Base-by-base conservation (phyloP, 345 rosid genomes). In the Salix dunnii region DNA sequence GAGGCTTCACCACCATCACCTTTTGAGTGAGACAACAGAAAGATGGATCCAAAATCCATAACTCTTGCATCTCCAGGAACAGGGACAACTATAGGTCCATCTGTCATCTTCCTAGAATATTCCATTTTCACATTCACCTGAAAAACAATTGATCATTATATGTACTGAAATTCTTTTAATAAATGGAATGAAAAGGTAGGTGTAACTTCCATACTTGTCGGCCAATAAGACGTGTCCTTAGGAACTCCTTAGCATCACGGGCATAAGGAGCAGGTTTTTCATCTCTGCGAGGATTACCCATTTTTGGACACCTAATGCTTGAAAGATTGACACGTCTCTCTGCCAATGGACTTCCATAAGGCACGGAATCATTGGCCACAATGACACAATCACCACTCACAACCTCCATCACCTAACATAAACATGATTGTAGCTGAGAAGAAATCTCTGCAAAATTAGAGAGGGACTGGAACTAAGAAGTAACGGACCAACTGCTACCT, bases 101-200 rank as follows among this genome's bases (percentile, higher is more conserved):
- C 99, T 27, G 82, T 87, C 87, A 82, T 84, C 84, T 91, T 93
- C 87, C 98, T 90, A 21, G 96, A 89, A 81, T 96, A 96, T 82
- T 96, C 99, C 99, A 92, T 96, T 84, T 88, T 90, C 75, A 96
- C 97, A 72, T 67, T 85, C 75, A 96, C 99, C 99, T 96, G 86
- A 49, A 75, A 60, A 27, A 55, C 69, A 53, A 38, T 23, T 23
- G 7, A 55, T 60, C 31, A 66, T 20, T 17, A 69, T 1, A 18
- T 18, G 51, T 18, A 16, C 21, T 33, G 12, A 65, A 25, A 6
- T 20, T 12, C n/a, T 62, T 16, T 30, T 17, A 70, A 62, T 27
- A 3, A 61, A 8, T 13, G 3, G 58, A 53, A 48, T 2, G 4
- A 55, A 55, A 10, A 27, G 66, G 46, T 31, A 25, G 75, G 27